Conservation (phyloP, 2,329 filamentous ascomycete genomes). For the Trichoderma sp. region DNA sequence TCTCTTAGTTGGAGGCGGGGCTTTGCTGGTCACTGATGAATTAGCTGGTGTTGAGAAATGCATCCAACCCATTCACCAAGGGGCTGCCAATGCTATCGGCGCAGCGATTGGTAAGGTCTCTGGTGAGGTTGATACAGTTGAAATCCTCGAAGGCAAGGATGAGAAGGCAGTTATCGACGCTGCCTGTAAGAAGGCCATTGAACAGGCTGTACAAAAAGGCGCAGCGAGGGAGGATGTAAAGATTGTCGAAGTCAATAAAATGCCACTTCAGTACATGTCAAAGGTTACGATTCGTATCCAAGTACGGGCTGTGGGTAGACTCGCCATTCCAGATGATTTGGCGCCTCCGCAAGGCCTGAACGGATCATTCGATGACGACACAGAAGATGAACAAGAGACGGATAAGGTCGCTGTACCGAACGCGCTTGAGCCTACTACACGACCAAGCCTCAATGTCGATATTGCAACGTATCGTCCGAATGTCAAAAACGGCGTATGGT, state of each 20-base stretch:
- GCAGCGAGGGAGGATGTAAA: constrained; percentile 38
- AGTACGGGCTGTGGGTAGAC: constrained; percentile 37
- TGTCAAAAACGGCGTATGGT: constrained; percentile 37
- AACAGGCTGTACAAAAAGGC: constrained; percentile 35
- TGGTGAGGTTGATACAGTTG: constrained; percentile 53
- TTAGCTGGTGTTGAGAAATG: constrained; percentile 53
- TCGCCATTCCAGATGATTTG: constrained; percentile 33
- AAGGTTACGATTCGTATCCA: constrained; percentile 39
- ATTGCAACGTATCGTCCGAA: constrained; percentile 35
- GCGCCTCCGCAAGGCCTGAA: constrained; percentile 19
- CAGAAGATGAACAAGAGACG: constrained; percentile 27
- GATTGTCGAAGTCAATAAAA: constrained; percentile 49
- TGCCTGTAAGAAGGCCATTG: constrained; percentile 40
- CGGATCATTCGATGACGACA: too few relatives aligned
- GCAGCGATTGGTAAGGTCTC: constrained; percentile 59
- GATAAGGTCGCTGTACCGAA: constrained; percentile 34
- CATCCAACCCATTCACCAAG: constrained; percentile 53
- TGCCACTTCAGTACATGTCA: constrained; percentile 40
- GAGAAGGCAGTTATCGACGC: constrained; percentile 42
- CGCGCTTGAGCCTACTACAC: constrained; percentile 34
- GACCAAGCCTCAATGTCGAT: constrained; percentile 35
- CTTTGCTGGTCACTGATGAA: constrained; percentile 50
- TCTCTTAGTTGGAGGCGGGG: constrained; percentile 59
- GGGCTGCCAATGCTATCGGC: constrained; percentile 61
- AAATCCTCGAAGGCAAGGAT: constrained; percentile 44